Evolutionary conservation across 805 yeast genomes (phyloP).

Genomic region (Wickerhamomyces hampshirensis): DNA sequence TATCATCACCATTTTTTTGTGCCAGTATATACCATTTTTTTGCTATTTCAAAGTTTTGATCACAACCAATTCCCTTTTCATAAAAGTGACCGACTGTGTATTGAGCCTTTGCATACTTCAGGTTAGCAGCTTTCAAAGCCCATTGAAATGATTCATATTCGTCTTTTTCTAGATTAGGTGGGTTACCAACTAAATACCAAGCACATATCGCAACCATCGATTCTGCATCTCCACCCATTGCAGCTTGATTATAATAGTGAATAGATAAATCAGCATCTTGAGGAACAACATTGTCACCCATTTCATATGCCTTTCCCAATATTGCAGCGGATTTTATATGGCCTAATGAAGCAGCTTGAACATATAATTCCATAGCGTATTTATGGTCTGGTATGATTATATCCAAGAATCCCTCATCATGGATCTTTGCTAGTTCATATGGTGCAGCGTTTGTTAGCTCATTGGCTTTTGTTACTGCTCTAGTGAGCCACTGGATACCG

Average conservation of each 20-base stretch:
- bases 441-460: constrained; percentile 92
- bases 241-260: constrained; percentile 90
- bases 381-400: constrained; percentile 76
- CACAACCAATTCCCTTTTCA: constrained; percentile 86
- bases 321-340: constrained; percentile 75
- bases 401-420: constrained; percentile 80
- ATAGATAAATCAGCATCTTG: constrained; percentile 80
- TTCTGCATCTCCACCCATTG: constrained; percentile 78
- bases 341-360: constrained; percentile 85
- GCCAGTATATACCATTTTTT: constrained; percentile 75
- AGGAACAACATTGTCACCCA: constrained; percentile 60
- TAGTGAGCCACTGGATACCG: constrained; percentile 89
- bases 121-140: constrained; percentile 83
- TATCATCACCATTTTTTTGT: constrained; percentile 52
- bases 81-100: constrained; percentile 77
- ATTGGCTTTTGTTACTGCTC: constrained; percentile 81
- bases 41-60: constrained; percentile 49
- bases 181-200: constrained; percentile 92
- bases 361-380: constrained; percentile 81
- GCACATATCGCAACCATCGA: constrained; percentile 95
- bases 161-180: constrained; percentile 73
- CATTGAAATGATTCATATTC: constrained; percentile 88
- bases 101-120: constrained; percentile 78
- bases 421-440: constrained; percentile 81
- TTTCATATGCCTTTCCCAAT: constrained; percentile 80